phyloP scores from a whole-genome alignment of 805 yeast species.

The Zygoascus bituminiphila region DNA sequence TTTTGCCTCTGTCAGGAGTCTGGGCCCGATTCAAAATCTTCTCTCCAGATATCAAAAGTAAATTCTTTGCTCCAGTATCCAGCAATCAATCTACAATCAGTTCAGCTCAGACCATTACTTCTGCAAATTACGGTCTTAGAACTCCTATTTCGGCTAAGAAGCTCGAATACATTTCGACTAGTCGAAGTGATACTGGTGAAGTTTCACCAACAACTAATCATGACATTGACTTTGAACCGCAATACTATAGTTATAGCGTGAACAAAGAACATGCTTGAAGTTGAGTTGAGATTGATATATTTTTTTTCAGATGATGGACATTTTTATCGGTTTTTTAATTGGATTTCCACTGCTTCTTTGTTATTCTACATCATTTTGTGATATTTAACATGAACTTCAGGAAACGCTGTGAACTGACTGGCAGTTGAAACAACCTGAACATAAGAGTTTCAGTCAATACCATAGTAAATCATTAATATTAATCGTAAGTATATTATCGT shows the following conservation, averaged over 20 bases:
- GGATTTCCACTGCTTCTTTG: too few relatives aligned
- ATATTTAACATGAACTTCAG: too few relatives aligned
- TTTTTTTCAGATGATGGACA: too few relatives aligned
- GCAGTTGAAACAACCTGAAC: too few relatives aligned
- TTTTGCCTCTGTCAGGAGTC: conserved; percentile 75
- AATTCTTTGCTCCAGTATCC: not conserved
- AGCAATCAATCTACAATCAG: not conserved
- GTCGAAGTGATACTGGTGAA: not conserved
- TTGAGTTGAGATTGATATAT: too few relatives aligned
- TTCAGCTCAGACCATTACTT: not conserved
- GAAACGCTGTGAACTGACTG: too few relatives aligned
- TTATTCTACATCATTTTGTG: too few relatives aligned
- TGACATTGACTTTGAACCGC: not conserved
- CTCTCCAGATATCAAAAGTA: not conserved
- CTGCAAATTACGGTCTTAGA: not conserved
- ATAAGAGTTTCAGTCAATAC: too few relatives aligned
- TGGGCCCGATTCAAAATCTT: conserved; percentile 50
- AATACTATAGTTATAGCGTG: not conserved
- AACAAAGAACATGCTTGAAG: not conserved
- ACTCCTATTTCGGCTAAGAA: not conserved
- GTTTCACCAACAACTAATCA: not conserved
- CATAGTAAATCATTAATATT: too few relatives aligned
- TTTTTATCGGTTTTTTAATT: too few relatives aligned
- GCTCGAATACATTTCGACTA: not conserved
- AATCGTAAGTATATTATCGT: too few relatives aligned